Conservation (phyloP, 768 basidiomycete genomes). For the Mycena amicta region DNA sequence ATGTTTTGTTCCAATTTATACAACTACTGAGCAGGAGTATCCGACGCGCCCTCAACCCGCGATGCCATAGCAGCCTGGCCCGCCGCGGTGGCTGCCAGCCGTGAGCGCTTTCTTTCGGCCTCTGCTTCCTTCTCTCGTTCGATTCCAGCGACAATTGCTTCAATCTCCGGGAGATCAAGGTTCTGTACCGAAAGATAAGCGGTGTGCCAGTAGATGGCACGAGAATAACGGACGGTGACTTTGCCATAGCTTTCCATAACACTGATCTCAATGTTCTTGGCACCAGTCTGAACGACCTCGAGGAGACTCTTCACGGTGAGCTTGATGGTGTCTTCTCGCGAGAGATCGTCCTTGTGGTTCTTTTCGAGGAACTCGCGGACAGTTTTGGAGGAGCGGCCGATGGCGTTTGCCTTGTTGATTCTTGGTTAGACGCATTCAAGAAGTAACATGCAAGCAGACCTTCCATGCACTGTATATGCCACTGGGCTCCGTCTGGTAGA, state of each 20-base stretch:
- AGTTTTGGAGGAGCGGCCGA: slow-evolving; percentile 97
- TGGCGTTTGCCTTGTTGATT: slow-evolving; percentile 86
- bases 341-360: slow-evolving; percentile 91
- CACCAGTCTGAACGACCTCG: slow-evolving; percentile 99
- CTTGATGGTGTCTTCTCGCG: slow-evolving; percentile 89
- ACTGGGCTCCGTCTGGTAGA: slow-evolving; percentile 97
- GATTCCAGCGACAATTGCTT: slow-evolving; percentile 88
- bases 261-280: slow-evolving; percentile 98
- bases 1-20: no score
- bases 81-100: slow-evolving; percentile 89
- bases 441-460: slow-evolving; percentile 43
- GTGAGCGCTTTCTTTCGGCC: slow-evolving; percentile 90
- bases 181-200: no score
- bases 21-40: neutral
- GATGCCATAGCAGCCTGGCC: slow-evolving; percentile 86
- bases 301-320: slow-evolving; percentile 92
- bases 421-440: neutral
- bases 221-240: slow-evolving; percentile 65
- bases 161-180: slow-evolving; percentile 84
- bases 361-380: slow-evolving; percentile 99
- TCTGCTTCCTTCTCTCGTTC: slow-evolving; percentile 99
- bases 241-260: slow-evolving; percentile 96
- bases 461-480: slow-evolving; percentile 99
- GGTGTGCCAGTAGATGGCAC: no score
- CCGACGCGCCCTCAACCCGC: slow-evolving; percentile 34